A percentile compares a stretch with the other conserved stretches of the same genome.
Conservation (phyloP, 345 rosid genomes). For the Salix dunnii region DNA sequence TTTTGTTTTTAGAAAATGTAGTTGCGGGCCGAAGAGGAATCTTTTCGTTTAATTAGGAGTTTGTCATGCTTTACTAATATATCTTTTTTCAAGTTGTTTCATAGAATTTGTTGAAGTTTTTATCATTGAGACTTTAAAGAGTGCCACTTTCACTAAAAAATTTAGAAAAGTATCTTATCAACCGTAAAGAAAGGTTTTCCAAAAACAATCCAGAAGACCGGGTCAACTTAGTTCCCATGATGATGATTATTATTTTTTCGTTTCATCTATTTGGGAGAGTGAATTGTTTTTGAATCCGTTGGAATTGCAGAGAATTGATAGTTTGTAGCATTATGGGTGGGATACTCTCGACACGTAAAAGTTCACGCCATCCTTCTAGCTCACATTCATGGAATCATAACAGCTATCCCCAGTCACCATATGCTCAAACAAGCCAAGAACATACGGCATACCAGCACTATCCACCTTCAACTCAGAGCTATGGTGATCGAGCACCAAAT, state of each 20-base stretch:
- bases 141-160: neutral
- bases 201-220: neutral
- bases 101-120: neutral
- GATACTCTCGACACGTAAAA: slow-evolving; percentile 37
- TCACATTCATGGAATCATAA: slow-evolving; percentile 39
- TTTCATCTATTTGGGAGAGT: neutral
- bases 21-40: neutral
- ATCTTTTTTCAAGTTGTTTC: neutral
- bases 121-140: neutral
- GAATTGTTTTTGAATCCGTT: slow-evolving; percentile 11
- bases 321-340: slow-evolving; percentile 52
- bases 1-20: neutral
- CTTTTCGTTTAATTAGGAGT: neutral
- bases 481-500: slow-evolving; percentile 31
- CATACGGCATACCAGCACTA: slow-evolving; percentile 35
- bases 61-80: neutral
- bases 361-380: slow-evolving; percentile 31
- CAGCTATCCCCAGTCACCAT: slow-evolving; percentile 38
- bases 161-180: neutral
- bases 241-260: neutral
- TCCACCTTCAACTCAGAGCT: slow-evolving; percentile 38
- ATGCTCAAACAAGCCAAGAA: slow-evolving; percentile 40
- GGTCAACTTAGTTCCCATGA: neutral
- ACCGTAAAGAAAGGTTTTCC: neutral
- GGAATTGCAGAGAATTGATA: slow-evolving; percentile 18